Base-by-base conservation (phyloP, 352 stramenopile species). In the Paralagenidium karlingii region DNA sequence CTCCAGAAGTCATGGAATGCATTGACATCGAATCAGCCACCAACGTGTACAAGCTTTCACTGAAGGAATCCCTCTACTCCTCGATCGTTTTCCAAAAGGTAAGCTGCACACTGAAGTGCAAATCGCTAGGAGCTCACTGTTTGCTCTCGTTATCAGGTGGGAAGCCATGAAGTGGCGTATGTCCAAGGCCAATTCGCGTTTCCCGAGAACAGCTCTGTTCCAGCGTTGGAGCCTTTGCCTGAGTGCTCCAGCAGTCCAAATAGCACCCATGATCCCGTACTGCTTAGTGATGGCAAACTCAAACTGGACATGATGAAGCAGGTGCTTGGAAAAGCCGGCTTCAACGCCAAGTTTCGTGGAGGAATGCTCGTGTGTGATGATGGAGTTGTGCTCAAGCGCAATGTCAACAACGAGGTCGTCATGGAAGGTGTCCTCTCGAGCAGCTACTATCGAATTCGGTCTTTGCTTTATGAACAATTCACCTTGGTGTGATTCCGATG, bases 1-100 rank as follows among this genome's bases (percentile, higher is more conserved):
- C 73, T 11, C 80, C 80, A 6, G 78, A 85, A 31, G 60, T 82
- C 4, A 87, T 88, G 65, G 80, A 93, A 38, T 91, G 77, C 48
- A 89, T 93, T 45, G 80, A 93, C 47, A 93, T 93, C 34, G 80
- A 93, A 44, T 91, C 77, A 19, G 80, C 90, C 48, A 93, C 80
- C 40, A 93, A 87, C 25, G 76, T 93, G 38, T 91, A 86, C 69
- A 93, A 93, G 47, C 54, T 93, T 11, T 70, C 76, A 2, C 59
- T 93, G 33, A 91, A 88, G 40, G 80, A 93, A 31, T 82, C 77
- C 31, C 47, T 93, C 18, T 93, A 93, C 49, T 86, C 77, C 5
- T 81, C 77, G 12, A 64, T 70, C 0, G 54, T 82, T 4, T 93
- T 93, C 55, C 69, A 71, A 24, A 90, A 91, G 58, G 78, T 87